A percentile compares a stretch with the other conserved stretches of the same genome.
Evolutionary conservation across 148 eudicot species (phyloP).

Genomic region (Limonium bicolor): DNA sequence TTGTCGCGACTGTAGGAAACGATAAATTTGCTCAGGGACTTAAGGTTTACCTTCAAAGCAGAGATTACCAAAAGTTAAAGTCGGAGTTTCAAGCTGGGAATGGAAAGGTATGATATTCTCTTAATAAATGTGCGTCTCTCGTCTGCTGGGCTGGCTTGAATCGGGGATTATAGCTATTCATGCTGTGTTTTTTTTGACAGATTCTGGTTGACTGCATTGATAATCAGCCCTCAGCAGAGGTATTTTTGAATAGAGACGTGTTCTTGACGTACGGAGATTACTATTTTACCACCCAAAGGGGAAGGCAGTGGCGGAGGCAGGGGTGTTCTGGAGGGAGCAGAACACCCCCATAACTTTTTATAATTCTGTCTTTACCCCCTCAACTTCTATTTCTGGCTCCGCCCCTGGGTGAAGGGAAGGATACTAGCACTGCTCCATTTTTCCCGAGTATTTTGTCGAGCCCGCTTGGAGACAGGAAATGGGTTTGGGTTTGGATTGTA

Average conservation of each 20-base stretch:
- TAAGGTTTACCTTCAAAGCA: conserved; percentile 41
- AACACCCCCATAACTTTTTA: background rate
- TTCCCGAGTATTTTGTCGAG: too few relatives aligned
- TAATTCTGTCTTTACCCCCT: too few relatives aligned
- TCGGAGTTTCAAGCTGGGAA: conserved; percentile 54
- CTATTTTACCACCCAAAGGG: conserved; percentile 10
- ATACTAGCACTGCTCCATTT: background rate
- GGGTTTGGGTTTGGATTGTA: too few relatives aligned
- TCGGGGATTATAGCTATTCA: background rate
- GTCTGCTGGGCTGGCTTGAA: too few relatives aligned
- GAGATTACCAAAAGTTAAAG: conserved; percentile 59
- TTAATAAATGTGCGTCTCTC: background rate
- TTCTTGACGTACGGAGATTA: conserved; percentile 75
- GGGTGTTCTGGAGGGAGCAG: background rate
- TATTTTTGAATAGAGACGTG: conserved; percentile 38
- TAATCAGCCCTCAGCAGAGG: conserved; percentile 39
- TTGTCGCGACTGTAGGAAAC: conserved; percentile 32
- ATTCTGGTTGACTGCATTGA: conserved; percentile 50
- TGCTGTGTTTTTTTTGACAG: conserved; percentile 15
- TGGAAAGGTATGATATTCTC: conserved; percentile 38
- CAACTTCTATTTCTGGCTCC: too few relatives aligned
- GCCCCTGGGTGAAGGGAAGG: too few relatives aligned
- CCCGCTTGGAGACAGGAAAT: too few relatives aligned
- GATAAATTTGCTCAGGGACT: conserved; percentile 33
- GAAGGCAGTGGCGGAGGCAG: background rate